Conservation (phyloP, 495 filamentous ascomycete species). For the Monascus purpureus region DNA sequence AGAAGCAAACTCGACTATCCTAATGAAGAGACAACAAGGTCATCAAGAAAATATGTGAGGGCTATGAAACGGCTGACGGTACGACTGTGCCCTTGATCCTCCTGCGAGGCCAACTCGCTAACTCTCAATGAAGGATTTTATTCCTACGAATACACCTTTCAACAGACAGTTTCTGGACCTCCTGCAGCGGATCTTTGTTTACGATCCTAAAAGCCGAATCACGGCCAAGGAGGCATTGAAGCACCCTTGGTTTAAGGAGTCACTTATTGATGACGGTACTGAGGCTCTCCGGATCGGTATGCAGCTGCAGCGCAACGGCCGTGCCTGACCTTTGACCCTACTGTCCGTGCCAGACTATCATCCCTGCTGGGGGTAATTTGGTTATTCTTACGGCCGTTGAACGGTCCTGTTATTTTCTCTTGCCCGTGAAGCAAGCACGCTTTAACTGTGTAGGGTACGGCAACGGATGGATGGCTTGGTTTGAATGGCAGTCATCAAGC, state of each 20-base stretch:
- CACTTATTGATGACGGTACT: constrained; percentile 77
- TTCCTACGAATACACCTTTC: constrained; percentile 65
- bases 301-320: constrained; percentile 19
- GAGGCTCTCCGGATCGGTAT: constrained; percentile 65
- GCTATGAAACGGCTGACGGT: constrained; percentile 86
- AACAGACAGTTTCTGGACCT: constrained; percentile 79
- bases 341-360: neutral
- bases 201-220: constrained; percentile 81
- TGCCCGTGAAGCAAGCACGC: neutral
- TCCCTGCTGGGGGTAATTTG: neutral
- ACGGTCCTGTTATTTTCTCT: neutral
- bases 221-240: constrained; percentile 83
- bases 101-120: constrained; percentile 6
- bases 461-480: constrained; percentile 20
- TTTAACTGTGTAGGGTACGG: constrained; percentile 11
- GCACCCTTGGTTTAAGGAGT: constrained; percentile 90
- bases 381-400: neutral
- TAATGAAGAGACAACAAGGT: constrained; percentile 69
- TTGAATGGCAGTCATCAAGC: constrained; percentile 21
- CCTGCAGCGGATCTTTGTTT: constrained; percentile 81
- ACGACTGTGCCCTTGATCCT: constrained; percentile 19
- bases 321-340: constrained; percentile 4
- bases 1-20: constrained; percentile 78
- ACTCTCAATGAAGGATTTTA: constrained; percentile 58
- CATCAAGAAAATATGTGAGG: constrained; percentile 82